These are phyloP conservation scores for Telfairia occidentalis DNA, from an alignment of 331 rosid species.

Conservation along the genomic window DNA sequence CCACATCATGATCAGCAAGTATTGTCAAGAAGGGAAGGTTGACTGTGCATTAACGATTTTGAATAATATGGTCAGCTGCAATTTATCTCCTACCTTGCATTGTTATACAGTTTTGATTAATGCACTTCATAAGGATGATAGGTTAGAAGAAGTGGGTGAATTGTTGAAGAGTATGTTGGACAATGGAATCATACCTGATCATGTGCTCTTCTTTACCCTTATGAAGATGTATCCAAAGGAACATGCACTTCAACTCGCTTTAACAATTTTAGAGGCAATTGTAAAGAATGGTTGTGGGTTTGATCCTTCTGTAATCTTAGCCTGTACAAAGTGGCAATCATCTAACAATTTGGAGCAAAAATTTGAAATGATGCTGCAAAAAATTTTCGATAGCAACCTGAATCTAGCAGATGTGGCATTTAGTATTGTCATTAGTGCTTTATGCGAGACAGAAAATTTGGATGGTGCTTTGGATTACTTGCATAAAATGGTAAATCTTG, in stretches of 20 bases:
- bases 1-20: slow-evolving; percentile 27
- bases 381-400: slow-evolving; percentile 17
- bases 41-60: slow-evolving; percentile 25
- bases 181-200: slow-evolving; percentile 30
- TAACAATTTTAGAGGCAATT: slow-evolving; percentile 21
- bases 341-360: slow-evolving; percentile 15
- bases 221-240: slow-evolving; percentile 19
- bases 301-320: slow-evolving; percentile 16
- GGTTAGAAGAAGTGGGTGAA: slow-evolving; percentile 15
- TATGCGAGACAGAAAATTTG: slow-evolving; percentile 20
- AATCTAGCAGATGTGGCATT: slow-evolving; percentile 25
- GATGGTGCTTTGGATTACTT: slow-evolving; percentile 19
- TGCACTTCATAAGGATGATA: slow-evolving; percentile 25
- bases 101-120: slow-evolving; percentile 29
- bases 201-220: slow-evolving; percentile 25
- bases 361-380: slow-evolving; percentile 22
- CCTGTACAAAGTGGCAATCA: not conserved
- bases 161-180: slow-evolving; percentile 20
- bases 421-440: slow-evolving; percentile 19
- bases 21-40: slow-evolving; percentile 21
- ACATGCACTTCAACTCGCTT: slow-evolving; percentile 25
- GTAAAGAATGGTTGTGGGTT: slow-evolving; percentile 29
- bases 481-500: slow-evolving; percentile 21
- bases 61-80: slow-evolving; percentile 16
- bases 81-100: slow-evolving; percentile 19